Evolutionary conservation across 371 early-diverging fungal genomes (phyloP).

Genomic region (Zychaea mexicana): DNA sequence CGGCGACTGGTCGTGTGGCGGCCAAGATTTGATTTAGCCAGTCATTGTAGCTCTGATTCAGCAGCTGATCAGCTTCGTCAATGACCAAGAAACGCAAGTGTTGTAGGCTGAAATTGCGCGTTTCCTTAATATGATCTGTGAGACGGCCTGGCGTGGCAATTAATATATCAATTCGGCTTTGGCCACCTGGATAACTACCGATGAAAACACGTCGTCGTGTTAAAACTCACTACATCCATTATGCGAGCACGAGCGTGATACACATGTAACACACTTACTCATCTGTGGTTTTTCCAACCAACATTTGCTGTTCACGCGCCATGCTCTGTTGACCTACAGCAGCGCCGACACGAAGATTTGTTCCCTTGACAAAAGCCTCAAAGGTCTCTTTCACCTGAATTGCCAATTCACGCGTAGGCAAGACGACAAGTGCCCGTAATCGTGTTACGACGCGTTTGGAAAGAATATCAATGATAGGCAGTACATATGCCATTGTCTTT

Average conservation of each 20-base stretch:
- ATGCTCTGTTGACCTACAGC: slow-evolving; percentile 81
- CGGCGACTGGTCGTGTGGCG: slow-evolving; percentile 62
- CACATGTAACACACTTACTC: slow-evolving; percentile 20
- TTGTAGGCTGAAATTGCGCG: slow-evolving; percentile 87
- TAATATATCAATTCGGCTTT: slow-evolving; percentile 85
- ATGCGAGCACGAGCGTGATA: no score
- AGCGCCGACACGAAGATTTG: slow-evolving; percentile 71
- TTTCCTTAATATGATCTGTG: slow-evolving; percentile 85
- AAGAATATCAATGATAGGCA: slow-evolving; percentile 90
- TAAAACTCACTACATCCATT: no score
- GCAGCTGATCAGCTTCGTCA: slow-evolving; percentile 97
- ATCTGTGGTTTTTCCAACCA: slow-evolving; percentile 58
- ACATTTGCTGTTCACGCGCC: slow-evolving; percentile 70
- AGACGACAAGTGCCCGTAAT: slow-evolving; percentile 83
- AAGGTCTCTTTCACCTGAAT: slow-evolving; percentile 85
- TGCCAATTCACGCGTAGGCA: slow-evolving; percentile 92
- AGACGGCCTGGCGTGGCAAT: slow-evolving; percentile 96
- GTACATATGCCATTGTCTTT: slow-evolving; percentile 96
- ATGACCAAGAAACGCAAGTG: slow-evolving; percentile 87
- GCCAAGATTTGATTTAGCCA: slow-evolving; percentile 88
- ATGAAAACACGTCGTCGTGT: no score
- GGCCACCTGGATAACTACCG: slow-evolving; percentile 57
- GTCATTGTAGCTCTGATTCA: slow-evolving; percentile 90
- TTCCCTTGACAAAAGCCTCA: slow-evolving; percentile 74
- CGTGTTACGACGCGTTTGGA: slow-evolving; percentile 71